phyloP scores from a whole-genome alignment of 2,329 filamentous ascomycete genomes.

The Paecilomyces sp. region DNA sequence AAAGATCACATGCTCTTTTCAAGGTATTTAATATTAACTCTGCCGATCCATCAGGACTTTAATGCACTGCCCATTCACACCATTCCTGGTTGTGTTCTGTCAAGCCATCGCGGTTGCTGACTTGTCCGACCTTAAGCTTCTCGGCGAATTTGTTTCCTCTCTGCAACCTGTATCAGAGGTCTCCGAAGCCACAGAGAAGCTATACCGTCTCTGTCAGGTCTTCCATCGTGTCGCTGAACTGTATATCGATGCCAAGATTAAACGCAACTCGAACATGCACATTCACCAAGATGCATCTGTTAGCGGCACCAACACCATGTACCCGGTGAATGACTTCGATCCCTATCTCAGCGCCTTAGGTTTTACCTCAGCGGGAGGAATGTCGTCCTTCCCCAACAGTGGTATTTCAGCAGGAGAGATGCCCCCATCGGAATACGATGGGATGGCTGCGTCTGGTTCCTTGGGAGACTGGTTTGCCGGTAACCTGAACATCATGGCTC shows the following conservation, averaged over 20 bases:
- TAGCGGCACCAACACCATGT: neutral
- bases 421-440: neutral
- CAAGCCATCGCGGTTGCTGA: constrained; percentile 42
- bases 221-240: constrained; percentile 10
- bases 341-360: constrained; percentile 10
- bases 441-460: constrained; percentile 3
- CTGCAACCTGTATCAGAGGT: constrained; percentile 42
- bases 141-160: constrained; percentile 48
- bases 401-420: neutral
- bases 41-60: constrained; percentile 10
- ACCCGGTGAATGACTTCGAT: constrained; percentile 7
- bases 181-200: constrained; percentile 49
- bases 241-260: constrained; percentile 9
- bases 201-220: constrained; percentile 49
- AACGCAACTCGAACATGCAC: neutral
- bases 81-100: constrained; percentile 35
- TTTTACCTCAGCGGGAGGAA: constrained; percentile 8
- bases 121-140: constrained; percentile 42
- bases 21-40: neutral
- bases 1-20: neutral
- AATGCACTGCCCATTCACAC: constrained; percentile 33
- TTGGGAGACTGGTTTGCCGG: constrained; percentile 10
- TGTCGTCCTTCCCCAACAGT: neutral
- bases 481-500: constrained; percentile 9
- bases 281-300: neutral